A percentile compares a stretch with the other conserved stretches of the same genome.
phyloP scores from a whole-genome alignment of 2,329 filamentous ascomycete species.

The Penicillium polonicum region DNA sequence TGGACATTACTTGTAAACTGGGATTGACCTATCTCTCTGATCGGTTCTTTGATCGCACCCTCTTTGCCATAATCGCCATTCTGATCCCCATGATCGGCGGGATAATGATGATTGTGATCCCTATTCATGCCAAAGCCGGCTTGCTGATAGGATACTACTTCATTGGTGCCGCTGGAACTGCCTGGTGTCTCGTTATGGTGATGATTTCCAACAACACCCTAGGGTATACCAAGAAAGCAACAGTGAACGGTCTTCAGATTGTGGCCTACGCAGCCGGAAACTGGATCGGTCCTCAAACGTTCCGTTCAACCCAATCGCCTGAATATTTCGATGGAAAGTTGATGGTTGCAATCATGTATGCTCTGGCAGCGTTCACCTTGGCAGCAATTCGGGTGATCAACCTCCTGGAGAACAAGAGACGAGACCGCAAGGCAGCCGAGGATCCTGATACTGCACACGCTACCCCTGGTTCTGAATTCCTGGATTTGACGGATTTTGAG shows the following conservation, averaged over 20 bases:
- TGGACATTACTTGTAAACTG: slow-evolving; percentile 11
- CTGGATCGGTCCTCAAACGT: slow-evolving; percentile 43
- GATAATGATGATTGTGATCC: slow-evolving; percentile 21
- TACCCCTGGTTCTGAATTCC: slow-evolving; percentile 5
- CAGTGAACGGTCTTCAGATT: slow-evolving; percentile 33
- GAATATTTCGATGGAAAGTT: slow-evolving; percentile 21
- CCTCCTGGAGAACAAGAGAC: slow-evolving; percentile 11
- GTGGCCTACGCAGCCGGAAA: slow-evolving; percentile 42
- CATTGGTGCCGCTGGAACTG: slow-evolving; percentile 32
- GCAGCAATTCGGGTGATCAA: slow-evolving; percentile 6
- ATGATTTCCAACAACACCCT: slow-evolving; percentile 25
- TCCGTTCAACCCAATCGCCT: slow-evolving; percentile 35
- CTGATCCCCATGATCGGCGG: slow-evolving; percentile 24
- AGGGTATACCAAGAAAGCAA: slow-evolving; percentile 37
- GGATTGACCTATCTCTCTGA: slow-evolving; percentile 14
- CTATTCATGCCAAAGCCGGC: slow-evolving; percentile 24
- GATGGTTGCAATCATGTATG: slow-evolving; percentile 15
- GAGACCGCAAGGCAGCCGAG: slow-evolving; percentile 1
- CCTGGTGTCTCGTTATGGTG: slow-evolving; percentile 19
- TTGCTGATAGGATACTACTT: slow-evolving; percentile 39
- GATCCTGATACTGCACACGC: background rate
- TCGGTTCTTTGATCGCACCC: slow-evolving; percentile 11
- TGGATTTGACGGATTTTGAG: slow-evolving; percentile 17
- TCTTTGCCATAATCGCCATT: slow-evolving; percentile 20
- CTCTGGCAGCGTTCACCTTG: background rate